phyloP scores from a whole-genome alignment of 768 basidiomycete genomes.

The Mycena rosella region DNA sequence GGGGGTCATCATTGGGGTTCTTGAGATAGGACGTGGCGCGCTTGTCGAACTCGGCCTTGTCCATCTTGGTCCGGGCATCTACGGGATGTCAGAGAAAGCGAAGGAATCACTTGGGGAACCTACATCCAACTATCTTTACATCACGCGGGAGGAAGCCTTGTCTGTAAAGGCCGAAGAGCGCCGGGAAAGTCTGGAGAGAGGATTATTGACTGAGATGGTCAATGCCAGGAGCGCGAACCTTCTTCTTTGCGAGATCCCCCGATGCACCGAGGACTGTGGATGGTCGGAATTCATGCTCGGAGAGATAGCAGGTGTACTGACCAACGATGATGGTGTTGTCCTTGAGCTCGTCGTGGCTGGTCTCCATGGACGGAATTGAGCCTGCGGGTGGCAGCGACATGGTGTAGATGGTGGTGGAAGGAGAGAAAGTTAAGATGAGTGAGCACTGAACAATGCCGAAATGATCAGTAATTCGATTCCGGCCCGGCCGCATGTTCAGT shows the following conservation, averaged over 20 bases:
- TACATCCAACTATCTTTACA: conserved; percentile 94
- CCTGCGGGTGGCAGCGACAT: conserved; percentile 64
- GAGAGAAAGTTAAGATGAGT: background rate
- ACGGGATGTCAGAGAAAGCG: too few relatives aligned
- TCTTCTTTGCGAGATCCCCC: conserved; percentile 99
- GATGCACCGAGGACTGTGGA: conserved; percentile 90
- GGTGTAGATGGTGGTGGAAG: conserved; percentile 43
- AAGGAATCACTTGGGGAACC: too few relatives aligned
- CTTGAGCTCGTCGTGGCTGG: conserved; percentile 75
- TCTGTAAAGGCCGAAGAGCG: conserved; percentile 90
- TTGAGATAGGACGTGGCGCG: conserved; percentile 91
- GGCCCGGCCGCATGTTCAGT: too few relatives aligned
- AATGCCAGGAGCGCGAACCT: conserved; percentile 60
- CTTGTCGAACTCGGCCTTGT: conserved; percentile 84
- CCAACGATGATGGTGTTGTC: conserved; percentile 93
- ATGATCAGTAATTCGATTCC: too few relatives aligned
- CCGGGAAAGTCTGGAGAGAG: conserved; percentile 87
- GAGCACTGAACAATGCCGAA: too few relatives aligned
- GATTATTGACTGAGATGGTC: conserved; percentile 22
- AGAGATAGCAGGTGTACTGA: conserved; percentile 53
- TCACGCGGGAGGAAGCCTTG: conserved; percentile 85
- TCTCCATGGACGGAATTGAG: conserved; percentile 92
- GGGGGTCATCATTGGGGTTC: conserved; percentile 71
- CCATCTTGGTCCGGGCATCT: conserved; percentile 98
- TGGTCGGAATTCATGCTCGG: conserved; percentile 30